Conservation (phyloP, 345 rosid species). For the Camelina laxa region DNA sequence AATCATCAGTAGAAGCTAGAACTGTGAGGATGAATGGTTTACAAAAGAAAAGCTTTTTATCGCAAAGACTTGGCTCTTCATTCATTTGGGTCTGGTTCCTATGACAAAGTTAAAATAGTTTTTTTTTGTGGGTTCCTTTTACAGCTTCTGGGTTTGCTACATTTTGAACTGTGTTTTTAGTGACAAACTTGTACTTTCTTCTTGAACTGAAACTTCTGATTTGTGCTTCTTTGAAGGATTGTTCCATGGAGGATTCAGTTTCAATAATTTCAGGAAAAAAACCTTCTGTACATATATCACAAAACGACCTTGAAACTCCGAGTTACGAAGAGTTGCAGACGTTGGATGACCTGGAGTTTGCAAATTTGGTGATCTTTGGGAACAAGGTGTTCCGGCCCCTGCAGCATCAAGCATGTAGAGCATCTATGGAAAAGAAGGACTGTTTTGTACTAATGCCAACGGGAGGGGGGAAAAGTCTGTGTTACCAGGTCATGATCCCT, state of each 20-base stretch:
- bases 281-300: conserved; percentile 33
- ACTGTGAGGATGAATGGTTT: too few species aligned
- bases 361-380: conserved; percentile 84
- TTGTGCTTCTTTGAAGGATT: conserved; percentile 55
- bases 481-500: conserved; percentile 70
- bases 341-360: conserved; percentile 83
- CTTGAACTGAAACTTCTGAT: conserved; percentile 7
- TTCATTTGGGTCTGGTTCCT: conserved; percentile 13
- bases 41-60: too few species aligned
- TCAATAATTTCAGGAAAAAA: conserved; percentile 52
- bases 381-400: conserved; percentile 67
- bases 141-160: background rate
- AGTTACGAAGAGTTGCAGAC: conserved; percentile 71
- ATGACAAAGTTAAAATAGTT: background rate
- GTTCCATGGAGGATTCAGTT: conserved; percentile 50
- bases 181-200: background rate
- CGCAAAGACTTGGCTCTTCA: background rate
- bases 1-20: background rate
- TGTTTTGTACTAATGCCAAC: conserved; percentile 92
- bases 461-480: conserved; percentile 92
- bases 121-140: background rate
- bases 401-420: conserved; percentile 87
- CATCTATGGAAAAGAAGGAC: conserved; percentile 69
- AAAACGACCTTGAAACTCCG: conserved; percentile 48
- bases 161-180: conserved; percentile 1